Base-by-base conservation (phyloP, 805 yeast species). In the Vanderwaltozyma tropicalis region DNA sequence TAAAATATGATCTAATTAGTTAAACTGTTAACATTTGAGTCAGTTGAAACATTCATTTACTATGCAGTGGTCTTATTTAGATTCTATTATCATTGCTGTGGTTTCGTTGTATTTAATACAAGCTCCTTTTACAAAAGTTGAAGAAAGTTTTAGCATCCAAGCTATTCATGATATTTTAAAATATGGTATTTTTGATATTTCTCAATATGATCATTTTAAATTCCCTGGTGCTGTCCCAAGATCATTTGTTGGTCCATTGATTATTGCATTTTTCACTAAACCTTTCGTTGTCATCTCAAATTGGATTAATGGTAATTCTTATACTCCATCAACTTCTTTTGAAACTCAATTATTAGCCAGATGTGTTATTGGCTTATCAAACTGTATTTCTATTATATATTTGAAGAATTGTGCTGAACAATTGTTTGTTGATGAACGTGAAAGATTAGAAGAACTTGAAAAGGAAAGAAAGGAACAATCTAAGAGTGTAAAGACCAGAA, bases 191-290 rank as follows among this genome's bases (percentile, higher is more conserved):
- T 45, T 41, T 18, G 61, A 60, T 42, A 13, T 70, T 1, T 42
- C 61, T 1, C 43, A 63, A 34, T 89, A 71, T 53, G 96, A 89
- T 53, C 97, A 89, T 55, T 44, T 67, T 7, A 58, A 66, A 37
- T 89, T 85, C 55, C 94, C 96, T 0, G 96, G 96, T 2, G 88
- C 68, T 2, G 95, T 89, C 7, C 95, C 94, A 21, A 68, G 96
- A 38, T 74, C 95, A 0, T 88, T 87, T 50, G 52, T 84, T 11
- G 94, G 95, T 2, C 70, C 92, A 9, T 46, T 78, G 35, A 42
- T 74, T 1, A 42, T 85, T 11, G 67, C 84, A 0, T 52, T 52
- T 0, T 31, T 76, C 1, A 57, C 72, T 2, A 69, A 67, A 36
- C 72, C 73, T 0, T 41, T 65, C 12, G 41, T 50, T 4, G 15